These are phyloP conservation scores for Santalum album DNA, from an alignment of 164 flowering plant genomes.

Conservation along the genomic window DNA sequence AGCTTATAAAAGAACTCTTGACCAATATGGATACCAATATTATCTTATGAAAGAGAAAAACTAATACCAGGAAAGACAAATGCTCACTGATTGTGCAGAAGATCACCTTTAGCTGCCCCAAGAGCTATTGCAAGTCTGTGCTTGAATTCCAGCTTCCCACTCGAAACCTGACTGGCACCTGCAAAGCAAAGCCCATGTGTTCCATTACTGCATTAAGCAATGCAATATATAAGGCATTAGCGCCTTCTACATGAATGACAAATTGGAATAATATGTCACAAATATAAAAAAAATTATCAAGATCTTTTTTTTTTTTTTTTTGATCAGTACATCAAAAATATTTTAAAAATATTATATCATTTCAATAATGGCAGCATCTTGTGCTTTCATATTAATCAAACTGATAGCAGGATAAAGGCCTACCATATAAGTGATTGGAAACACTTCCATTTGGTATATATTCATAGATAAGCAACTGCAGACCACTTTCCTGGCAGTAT, in stretches of 20 bases:
- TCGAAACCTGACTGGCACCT: constrained; percentile 54
- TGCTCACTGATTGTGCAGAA: constrained; percentile 83
- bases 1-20: constrained; percentile 14
- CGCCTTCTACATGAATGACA: no score
- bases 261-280: no score
- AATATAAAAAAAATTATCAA: no score
- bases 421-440: constrained; percentile 82
- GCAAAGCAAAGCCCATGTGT: constrained; percentile 11
- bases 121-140: constrained; percentile 69
- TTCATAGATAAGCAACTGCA: constrained; percentile 76
- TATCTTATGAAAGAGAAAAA: constrained; percentile 25
- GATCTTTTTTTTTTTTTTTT: no score
- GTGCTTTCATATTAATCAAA: constrained; percentile 4
- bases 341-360: background rate
- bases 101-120: constrained; percentile 99
- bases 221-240: no score
- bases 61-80: constrained; percentile 60
- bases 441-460: constrained; percentile 86
- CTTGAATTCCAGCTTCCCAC: constrained; percentile 79
- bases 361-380: background rate
- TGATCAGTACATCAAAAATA: no score
- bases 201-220: no score
- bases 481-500: constrained; percentile 72
- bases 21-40: constrained; percentile 10
- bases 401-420: constrained; percentile 10